These are phyloP conservation scores for Datisca glomerata DNA, from an alignment of 306 rosid genomes.

Conservation along the genomic window DNA sequence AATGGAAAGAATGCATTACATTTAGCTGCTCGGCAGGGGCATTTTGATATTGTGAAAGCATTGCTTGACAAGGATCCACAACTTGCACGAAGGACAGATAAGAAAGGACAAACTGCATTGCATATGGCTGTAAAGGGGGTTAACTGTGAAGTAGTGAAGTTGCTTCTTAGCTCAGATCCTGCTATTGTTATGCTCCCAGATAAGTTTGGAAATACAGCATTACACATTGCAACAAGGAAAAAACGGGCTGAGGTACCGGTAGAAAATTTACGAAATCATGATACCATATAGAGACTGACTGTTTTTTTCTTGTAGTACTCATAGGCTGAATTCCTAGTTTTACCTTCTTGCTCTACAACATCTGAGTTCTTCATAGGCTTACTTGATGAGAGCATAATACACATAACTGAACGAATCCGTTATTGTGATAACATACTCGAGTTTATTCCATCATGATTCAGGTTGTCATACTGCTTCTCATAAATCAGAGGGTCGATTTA, in stretches of 20 bases:
- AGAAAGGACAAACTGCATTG: slow-evolving; percentile 79
- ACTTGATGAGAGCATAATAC: no score
- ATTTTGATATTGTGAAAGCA: slow-evolving; percentile 38
- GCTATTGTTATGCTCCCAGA: slow-evolving; percentile 72
- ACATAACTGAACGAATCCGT: no score
- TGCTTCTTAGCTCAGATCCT: slow-evolving; percentile 47
- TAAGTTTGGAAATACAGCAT: slow-evolving; percentile 69
- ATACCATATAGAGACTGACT: no score
- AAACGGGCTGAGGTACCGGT: slow-evolving; percentile 81
- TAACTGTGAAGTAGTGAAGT: slow-evolving; percentile 57
- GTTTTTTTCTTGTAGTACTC: no score
- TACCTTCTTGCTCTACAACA: no score
- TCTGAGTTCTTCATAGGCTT: no score
- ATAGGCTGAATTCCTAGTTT: no score
- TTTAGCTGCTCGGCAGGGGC: slow-evolving; percentile 81
- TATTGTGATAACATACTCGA: no score
- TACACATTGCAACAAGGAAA: slow-evolving; percentile 91
- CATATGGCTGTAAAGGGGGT: slow-evolving; percentile 92
- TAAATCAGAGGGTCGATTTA: no score
- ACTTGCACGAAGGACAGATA: slow-evolving; percentile 64
- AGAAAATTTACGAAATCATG: no score
- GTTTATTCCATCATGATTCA: no score
- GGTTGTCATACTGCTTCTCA: no score
- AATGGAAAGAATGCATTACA: slow-evolving; percentile 87
- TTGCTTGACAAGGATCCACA: slow-evolving; percentile 55